Percentiles rank a stretch among this genome's conserved stretches.
Conservation (phyloP, 2,329 filamentous ascomycete genomes). For the Acarospora socialis region DNA sequence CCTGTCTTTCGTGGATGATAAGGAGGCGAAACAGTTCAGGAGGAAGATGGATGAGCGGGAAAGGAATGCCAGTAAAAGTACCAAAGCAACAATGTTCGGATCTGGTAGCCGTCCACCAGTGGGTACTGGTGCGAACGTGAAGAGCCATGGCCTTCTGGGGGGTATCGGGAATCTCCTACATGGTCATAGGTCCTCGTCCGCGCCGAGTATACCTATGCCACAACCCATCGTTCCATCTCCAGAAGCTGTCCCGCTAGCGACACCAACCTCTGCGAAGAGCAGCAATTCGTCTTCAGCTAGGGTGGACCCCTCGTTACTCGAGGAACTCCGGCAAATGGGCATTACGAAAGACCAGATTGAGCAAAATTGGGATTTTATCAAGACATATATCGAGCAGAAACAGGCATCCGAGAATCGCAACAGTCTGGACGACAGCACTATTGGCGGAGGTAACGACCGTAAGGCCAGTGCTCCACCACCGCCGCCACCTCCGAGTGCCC, state of each 20-base stretch:
- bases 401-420: slow-evolving; percentile 34
- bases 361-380: slow-evolving; percentile 54
- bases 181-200: slow-evolving; percentile 35
- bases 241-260: slow-evolving; percentile 15
- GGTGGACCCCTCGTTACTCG: slow-evolving; percentile 46
- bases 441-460: slow-evolving; percentile 29
- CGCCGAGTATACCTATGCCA: slow-evolving; percentile 19
- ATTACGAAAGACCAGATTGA: slow-evolving; percentile 55
- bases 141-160: slow-evolving; percentile 35
- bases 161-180: slow-evolving; percentile 35
- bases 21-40: slow-evolving; percentile 90
- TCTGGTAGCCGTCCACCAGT: slow-evolving; percentile 29
- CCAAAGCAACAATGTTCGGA: slow-evolving; percentile 60
- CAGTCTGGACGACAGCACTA: slow-evolving; percentile 21
- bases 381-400: slow-evolving; percentile 50
- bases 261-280: slow-evolving; percentile 19
- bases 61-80: slow-evolving; percentile 87
- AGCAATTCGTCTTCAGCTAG: slow-evolving; percentile 36
- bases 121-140: slow-evolving; percentile 28
- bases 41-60: slow-evolving; percentile 96
- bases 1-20: slow-evolving; percentile 88
- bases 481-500: slow-evolving; percentile 28
- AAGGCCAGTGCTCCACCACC: slow-evolving; percentile 44
- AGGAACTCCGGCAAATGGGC: slow-evolving; percentile 49
- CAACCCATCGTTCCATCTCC: slow-evolving; percentile 37